Conservation (phyloP, 805 yeast genomes). For the Ascoidea rubescens region DNA sequence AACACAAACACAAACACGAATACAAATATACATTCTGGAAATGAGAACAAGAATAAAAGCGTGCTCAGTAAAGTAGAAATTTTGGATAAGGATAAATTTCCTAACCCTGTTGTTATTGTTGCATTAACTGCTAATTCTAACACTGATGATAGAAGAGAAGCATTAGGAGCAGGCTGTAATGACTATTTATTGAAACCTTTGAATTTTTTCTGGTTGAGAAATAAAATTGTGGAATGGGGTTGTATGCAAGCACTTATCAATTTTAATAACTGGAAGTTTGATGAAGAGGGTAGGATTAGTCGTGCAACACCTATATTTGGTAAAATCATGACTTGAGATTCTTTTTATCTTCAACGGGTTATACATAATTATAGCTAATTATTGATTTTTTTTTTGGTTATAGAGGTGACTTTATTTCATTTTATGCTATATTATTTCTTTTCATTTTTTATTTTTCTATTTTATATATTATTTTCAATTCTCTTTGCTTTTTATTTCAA, state of each 20-base stretch:
- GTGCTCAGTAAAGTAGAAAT: slow-evolving; percentile 17
- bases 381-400: no score
- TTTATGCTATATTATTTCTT: no score
- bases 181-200: slow-evolving; percentile 95
- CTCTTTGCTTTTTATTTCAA: no score
- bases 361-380: no score
- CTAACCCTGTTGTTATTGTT: slow-evolving; percentile 94
- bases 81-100: slow-evolving; percentile 48
- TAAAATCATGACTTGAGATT: no score
- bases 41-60: slow-evolving; percentile 4
- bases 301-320: background rate
- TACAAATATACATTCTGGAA: slow-evolving; percentile 10
- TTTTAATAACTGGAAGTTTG: slow-evolving; percentile 75
- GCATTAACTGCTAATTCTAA: slow-evolving; percentile 91
- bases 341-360: no score
- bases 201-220: slow-evolving; percentile 83
- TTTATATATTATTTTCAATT: no score
- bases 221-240: slow-evolving; percentile 95
- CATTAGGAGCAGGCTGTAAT: slow-evolving; percentile 93
- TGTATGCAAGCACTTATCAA: slow-evolving; percentile 97
- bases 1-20: background rate
- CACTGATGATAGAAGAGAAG: slow-evolving; percentile 74
- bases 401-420: no score
- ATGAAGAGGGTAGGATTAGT: slow-evolving; percentile 14
- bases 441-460: no score